These are phyloP conservation scores for Phytophthora macrochlamydospora DNA, from an alignment of 352 stramenopile genomes.

Conservation along the genomic window DNA sequence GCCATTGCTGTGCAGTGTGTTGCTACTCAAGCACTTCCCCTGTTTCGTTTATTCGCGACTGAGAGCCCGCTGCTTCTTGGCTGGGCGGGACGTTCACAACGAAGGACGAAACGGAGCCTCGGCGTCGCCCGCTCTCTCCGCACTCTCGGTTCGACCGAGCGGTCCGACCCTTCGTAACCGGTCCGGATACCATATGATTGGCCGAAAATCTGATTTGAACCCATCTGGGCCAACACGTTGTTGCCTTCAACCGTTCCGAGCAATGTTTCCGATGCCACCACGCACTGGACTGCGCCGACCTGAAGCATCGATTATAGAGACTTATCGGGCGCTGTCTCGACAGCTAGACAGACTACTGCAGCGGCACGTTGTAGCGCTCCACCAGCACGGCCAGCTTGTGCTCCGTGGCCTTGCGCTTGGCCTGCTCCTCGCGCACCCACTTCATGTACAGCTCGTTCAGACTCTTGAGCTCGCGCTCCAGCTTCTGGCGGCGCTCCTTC, in stretches of 20 bases:
- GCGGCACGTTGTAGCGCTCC: slow-evolving; percentile 26
- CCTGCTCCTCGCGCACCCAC: slow-evolving; percentile 84
- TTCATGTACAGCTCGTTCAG: slow-evolving; percentile 86
- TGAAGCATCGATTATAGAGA: not conserved
- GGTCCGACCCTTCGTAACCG: not conserved
- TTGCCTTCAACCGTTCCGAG: too few relatives aligned
- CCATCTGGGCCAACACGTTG: too few relatives aligned
- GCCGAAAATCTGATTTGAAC: not conserved
- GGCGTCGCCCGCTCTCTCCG: slow-evolving; percentile 7
- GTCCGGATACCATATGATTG: not conserved
- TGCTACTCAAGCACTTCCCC: not conserved
- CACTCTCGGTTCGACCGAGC: not conserved
- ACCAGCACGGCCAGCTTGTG: slow-evolving; percentile 57
- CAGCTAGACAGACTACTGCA: slow-evolving; percentile 5
- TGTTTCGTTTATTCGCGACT: slow-evolving; percentile 37
- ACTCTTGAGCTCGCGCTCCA: slow-evolving; percentile 82
- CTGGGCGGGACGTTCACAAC: slow-evolving; percentile 6
- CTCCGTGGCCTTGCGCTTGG: slow-evolving; percentile 72
- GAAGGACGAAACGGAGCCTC: slow-evolving; percentile 9
- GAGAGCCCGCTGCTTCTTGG: slow-evolving; percentile 1
- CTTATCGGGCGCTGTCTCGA: not conserved
- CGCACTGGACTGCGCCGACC: not conserved
- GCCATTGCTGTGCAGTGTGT: slow-evolving; percentile 39
- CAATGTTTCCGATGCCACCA: not conserved
- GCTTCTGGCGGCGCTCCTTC: slow-evolving; percentile 69